Conservation (phyloP, 1,139 yeast species). For the Magnusiomyces tetraspermus region DNA sequence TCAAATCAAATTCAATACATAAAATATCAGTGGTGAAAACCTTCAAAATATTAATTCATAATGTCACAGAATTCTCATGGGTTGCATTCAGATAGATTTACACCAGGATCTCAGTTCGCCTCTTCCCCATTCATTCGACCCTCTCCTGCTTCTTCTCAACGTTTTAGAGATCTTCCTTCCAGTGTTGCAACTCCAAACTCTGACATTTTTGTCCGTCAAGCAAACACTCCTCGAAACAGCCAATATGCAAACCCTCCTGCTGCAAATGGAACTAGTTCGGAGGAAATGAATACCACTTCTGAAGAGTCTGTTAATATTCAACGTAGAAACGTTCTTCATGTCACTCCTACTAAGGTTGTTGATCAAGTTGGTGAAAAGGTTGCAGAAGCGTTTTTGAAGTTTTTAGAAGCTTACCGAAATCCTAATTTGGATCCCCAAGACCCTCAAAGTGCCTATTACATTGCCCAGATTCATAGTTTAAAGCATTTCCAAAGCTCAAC, state of each 20-base stretch:
- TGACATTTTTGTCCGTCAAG: not conserved
- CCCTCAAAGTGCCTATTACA: slow-evolving; percentile 46
- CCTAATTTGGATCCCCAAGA: slow-evolving; percentile 27
- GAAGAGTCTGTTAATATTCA: slow-evolving; percentile 7
- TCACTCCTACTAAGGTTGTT: slow-evolving; percentile 64
- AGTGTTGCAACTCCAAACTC: not conserved
- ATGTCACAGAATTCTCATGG: slow-evolving; percentile 3
- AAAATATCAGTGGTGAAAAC: too few species aligned
- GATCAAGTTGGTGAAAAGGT: slow-evolving; percentile 94
- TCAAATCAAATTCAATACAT: too few species aligned
- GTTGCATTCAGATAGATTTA: not conserved
- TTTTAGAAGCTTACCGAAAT: slow-evolving; percentile 52
- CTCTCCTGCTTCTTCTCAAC: slow-evolving; percentile 2
- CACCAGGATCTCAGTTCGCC: not conserved
- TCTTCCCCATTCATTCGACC: slow-evolving; percentile 2
- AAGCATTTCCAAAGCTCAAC: slow-evolving; percentile 67
- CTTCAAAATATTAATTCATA: too few species aligned
- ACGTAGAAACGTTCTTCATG: slow-evolving; percentile 12
- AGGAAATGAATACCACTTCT: not conserved
- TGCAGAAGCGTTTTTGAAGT: slow-evolving; percentile 79
- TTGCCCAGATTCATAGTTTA: slow-evolving; percentile 78
- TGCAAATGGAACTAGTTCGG: not conserved
- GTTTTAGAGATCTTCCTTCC: slow-evolving; percentile 4
- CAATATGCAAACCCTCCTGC: not conserved
- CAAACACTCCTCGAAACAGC: not conserved